Percentiles rank a stretch among this genome's conserved stretches.
Evolutionary conservation across 2,329 filamentous ascomycete species (phyloP).

Genomic region (Ophiostoma himal-ulmi): DNA sequence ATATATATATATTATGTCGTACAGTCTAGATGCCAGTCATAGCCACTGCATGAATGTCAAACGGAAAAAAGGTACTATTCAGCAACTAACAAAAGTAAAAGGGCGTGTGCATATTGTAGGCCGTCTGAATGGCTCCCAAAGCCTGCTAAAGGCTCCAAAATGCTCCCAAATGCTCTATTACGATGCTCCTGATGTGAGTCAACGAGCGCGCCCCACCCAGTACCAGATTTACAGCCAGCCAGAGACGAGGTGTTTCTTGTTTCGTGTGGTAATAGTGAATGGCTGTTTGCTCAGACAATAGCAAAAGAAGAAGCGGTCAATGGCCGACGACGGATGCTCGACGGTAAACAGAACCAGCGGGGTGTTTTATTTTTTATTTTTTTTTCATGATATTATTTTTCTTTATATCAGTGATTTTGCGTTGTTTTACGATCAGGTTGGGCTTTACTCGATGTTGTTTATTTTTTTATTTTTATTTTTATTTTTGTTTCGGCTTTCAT

Average conservation of each 20-base stretch:
- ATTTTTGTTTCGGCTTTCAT: no score
- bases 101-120: background rate
- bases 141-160: no score
- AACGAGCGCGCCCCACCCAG: background rate
- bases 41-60: background rate
- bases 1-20: background rate
- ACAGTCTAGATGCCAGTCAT: background rate
- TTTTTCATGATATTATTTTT: background rate
- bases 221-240: constrained; percentile 4
- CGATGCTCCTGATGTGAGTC: background rate
- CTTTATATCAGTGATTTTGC: background rate
- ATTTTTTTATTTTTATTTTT: no score
- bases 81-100: background rate
- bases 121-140: background rate
- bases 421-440: no score
- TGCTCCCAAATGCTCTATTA: no score
- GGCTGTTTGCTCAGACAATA: background rate
- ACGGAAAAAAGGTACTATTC: background rate
- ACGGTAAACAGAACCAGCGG: background rate
- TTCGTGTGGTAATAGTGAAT: background rate
- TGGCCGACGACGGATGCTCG: constrained; percentile 1
- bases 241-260: background rate
- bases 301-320: background rate
- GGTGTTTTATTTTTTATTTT: background rate
- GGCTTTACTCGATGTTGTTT: no score